Percentiles rank a stretch among this genome's conserved stretches.
Evolutionary conservation across 176 grass and related monocot species (phyloP).

Genomic region (Aegilops speltoides): DNA sequence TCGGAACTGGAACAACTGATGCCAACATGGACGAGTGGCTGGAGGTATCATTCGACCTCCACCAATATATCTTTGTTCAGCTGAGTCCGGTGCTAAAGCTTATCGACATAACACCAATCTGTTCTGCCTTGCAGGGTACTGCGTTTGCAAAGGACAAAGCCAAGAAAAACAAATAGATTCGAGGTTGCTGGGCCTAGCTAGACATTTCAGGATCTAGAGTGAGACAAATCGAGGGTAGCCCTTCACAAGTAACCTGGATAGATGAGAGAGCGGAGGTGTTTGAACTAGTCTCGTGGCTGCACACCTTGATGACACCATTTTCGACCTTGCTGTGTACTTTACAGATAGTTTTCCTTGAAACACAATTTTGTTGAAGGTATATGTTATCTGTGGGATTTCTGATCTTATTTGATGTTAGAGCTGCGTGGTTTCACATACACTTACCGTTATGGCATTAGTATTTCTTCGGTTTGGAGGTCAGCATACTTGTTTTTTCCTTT

Average conservation of each 20-base stretch:
- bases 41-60: conserved; percentile 46
- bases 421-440: not conserved
- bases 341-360: conserved; percentile 37
- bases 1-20: conserved; percentile 75
- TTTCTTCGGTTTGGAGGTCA: too few species aligned
- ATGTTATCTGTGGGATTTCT: conserved; percentile 19
- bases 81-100: not conserved
- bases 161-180: conserved; percentile 62
- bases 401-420: not conserved
- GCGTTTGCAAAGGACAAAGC: conserved; percentile 59
- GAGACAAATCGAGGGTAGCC: conserved; percentile 34
- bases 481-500: too few species aligned
- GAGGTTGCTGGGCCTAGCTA: conserved; percentile 28
- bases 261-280: conserved; percentile 36
- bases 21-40: conserved; percentile 94
- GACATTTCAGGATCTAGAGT: conserved; percentile 41
- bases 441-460: too few species aligned
- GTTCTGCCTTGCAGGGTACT: conserved; percentile 55
- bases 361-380: conserved; percentile 52
- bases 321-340: conserved; percentile 47
- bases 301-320: conserved; percentile 37
- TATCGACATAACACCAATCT: not conserved
- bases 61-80: not conserved
- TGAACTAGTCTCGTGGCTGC: conserved; percentile 34
- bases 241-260: conserved; percentile 41